Evolutionary conservation across 495 filamentous ascomycete species (phyloP).

Genomic region (Neurospora tetraspora): DNA sequence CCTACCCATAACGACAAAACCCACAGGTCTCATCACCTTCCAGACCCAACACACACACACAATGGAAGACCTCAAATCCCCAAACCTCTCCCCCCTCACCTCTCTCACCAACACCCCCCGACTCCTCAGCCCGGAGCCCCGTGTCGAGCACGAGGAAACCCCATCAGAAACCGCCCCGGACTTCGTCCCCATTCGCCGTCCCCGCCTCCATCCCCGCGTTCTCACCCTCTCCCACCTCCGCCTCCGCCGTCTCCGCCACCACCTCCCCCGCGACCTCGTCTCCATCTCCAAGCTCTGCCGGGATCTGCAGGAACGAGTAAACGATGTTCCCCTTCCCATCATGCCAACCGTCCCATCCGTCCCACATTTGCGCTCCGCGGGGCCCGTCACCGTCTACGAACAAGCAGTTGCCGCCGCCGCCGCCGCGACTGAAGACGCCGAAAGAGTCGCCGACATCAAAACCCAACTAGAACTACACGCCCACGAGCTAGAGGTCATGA

Average conservation of each 20-base stretch:
- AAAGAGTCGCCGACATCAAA: background rate
- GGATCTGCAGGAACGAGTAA: background rate
- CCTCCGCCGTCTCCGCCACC: background rate
- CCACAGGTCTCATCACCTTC: background rate
- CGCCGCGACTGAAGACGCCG: background rate
- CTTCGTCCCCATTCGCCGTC: background rate
- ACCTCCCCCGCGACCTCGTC: background rate
- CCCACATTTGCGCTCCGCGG: background rate
- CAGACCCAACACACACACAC: background rate
- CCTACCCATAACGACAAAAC: background rate
- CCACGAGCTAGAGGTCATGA: background rate
- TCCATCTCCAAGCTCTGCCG: background rate
- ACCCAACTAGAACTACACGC: background rate
- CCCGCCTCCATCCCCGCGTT: background rate
- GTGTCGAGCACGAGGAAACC: background rate
- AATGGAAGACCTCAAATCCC: background rate
- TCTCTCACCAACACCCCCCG: background rate
- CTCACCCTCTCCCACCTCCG: background rate
- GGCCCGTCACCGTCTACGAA: background rate
- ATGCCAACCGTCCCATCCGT: background rate
- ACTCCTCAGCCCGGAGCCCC: background rate
- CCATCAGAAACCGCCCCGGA: background rate
- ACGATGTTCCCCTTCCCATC: background rate
- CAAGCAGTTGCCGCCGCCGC: background rate
- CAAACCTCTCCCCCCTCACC: background rate